Conservation (phyloP, 2,329 filamentous ascomycete genomes). For the Aspergillus sp. region DNA sequence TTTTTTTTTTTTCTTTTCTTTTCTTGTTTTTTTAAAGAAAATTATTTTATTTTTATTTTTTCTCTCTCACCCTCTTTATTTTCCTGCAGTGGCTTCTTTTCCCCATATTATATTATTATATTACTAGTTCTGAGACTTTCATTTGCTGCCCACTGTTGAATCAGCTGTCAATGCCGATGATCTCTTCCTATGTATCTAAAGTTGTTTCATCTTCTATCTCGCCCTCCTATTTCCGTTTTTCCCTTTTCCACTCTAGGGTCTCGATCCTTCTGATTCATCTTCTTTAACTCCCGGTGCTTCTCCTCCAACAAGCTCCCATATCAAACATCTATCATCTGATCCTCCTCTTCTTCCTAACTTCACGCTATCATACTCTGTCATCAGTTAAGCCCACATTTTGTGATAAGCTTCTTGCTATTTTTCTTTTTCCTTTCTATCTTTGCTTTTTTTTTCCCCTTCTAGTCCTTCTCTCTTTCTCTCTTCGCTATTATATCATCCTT, state of each 20-base stretch:
- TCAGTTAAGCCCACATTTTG: too few relatives aligned
- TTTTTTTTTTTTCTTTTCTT: too few relatives aligned
- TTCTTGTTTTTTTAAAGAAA: too few relatives aligned
- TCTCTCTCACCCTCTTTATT: too few relatives aligned
- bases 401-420: too few relatives aligned
- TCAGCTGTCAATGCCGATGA: conserved; percentile 22
- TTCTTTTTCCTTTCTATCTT: not conserved
- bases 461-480: not conserved
- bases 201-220: conserved; percentile 16
- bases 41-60: too few relatives aligned
- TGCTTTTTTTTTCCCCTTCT: not conserved
- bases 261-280: not conserved
- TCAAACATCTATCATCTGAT: not conserved
- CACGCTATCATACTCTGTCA: too few relatives aligned
- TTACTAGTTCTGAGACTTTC: conserved; percentile 13
- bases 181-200: conserved; percentile 18
- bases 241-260: not conserved
- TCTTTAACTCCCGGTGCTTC: too few relatives aligned
- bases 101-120: not conserved
- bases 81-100: too few relatives aligned
- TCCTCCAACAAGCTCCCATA: too few relatives aligned
- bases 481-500: not conserved
- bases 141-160: conserved; percentile 15
- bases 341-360: not conserved
- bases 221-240: conserved; percentile 1